A percentile compares a stretch with the other conserved stretches of the same genome.
phyloP scores from a whole-genome alignment of 179 eudicot species.

The Spergularia azorica region DNA sequence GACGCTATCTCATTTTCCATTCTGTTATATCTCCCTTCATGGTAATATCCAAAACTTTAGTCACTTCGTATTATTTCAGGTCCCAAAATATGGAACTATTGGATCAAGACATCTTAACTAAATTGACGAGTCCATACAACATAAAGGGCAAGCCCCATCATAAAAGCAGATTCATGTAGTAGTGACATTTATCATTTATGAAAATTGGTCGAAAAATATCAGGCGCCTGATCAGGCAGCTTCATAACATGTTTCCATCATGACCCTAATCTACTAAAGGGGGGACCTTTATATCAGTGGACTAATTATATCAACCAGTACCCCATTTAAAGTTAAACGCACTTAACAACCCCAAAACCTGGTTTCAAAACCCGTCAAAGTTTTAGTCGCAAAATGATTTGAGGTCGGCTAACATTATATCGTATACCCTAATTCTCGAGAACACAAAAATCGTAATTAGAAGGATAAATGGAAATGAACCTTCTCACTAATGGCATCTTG shows the following conservation, averaged over 20 bases:
- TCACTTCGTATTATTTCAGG: neutral
- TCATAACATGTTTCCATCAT: conserved; percentile 46
- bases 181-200: conserved; percentile 8
- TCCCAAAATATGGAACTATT: neutral
- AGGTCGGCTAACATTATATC: too few species aligned
- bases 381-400: too few species aligned
- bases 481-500: conserved; percentile 99
- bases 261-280: conserved; percentile 11
- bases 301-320: conserved; percentile 23
- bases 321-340: conserved; percentile 7
- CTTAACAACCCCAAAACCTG: neutral
- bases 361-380: too few species aligned
- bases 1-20: neutral
- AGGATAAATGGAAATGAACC: conserved; percentile 38
- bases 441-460: neutral
- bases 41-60: neutral
- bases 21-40: neutral
- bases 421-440: too few species aligned
- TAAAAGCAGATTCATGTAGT: conserved; percentile 4
- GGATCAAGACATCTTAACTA: conserved; percentile 14
- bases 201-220: conserved; percentile 7
- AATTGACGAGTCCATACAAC: conserved; percentile 16
- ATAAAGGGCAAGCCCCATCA: conserved; percentile 4
- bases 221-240: conserved; percentile 32
- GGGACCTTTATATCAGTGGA: neutral